Percentiles rank a stretch among this genome's conserved stretches.
Evolutionary conservation across 306 rosid species (phyloP).

Genomic region (Fragaria ananassa): DNA sequence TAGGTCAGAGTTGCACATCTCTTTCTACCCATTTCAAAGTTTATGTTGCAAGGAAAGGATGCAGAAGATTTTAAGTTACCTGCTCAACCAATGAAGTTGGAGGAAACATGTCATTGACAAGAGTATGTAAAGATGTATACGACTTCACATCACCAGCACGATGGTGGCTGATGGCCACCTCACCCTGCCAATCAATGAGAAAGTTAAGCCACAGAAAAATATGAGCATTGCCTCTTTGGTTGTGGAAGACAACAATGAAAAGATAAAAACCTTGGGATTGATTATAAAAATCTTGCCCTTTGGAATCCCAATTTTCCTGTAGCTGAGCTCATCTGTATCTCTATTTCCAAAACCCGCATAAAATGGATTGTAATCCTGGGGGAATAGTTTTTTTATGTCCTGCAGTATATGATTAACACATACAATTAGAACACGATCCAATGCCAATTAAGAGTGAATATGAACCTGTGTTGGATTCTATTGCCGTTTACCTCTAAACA

Average conservation of each 20-base stretch:
- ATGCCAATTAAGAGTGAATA: slow-evolving; percentile 8
- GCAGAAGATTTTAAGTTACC: slow-evolving; percentile 34
- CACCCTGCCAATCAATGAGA: slow-evolving; percentile 55
- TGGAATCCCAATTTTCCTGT: slow-evolving; percentile 91
- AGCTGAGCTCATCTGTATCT: slow-evolving; percentile 96
- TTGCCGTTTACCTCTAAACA: slow-evolving; percentile 76
- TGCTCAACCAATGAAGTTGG: slow-evolving; percentile 88
- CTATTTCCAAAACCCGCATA: slow-evolving; percentile 96
- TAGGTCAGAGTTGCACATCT: neutral
- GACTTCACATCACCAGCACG: slow-evolving; percentile 70
- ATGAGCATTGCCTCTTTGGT: neutral
- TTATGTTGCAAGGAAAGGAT: neutral
- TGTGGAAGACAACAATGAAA: slow-evolving; percentile 4
- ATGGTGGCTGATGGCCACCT: slow-evolving; percentile 87
- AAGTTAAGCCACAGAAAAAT: neutral
- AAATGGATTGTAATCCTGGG: slow-evolving; percentile 89
- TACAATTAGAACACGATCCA: slow-evolving; percentile 12
- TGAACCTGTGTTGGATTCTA: slow-evolving; percentile 14
- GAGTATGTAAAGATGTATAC: slow-evolving; percentile 92
- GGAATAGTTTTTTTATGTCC: slow-evolving; percentile 90
- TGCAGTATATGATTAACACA: slow-evolving; percentile 31
- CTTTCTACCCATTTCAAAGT: neutral
- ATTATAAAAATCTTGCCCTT: slow-evolving; percentile 95
- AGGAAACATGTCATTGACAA: slow-evolving; percentile 97
- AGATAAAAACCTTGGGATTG: slow-evolving; percentile 82